Conservation (phyloP, 176 grass and related monocot species). For the Oryza glaberrima region DNA sequence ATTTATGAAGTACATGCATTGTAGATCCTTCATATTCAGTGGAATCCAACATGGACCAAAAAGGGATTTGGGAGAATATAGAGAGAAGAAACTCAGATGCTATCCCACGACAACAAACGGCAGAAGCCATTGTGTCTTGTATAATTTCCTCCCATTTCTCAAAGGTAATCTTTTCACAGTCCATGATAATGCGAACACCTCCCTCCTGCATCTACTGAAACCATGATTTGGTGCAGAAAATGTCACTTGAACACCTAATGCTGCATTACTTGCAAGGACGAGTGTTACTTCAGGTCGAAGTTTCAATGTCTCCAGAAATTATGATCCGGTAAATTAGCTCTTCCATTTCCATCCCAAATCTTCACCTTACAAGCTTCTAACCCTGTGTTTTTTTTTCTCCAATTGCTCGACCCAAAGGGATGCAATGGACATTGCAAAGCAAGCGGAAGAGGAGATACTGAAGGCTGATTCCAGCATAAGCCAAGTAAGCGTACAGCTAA, state of each 20-base stretch:
- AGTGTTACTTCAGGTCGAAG: slow-evolving; percentile 75
- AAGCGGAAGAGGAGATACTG: slow-evolving; percentile 79
- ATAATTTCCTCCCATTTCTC: slow-evolving; percentile 71
- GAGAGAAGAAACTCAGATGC: slow-evolving; percentile 49
- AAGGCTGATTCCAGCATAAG: slow-evolving; percentile 69
- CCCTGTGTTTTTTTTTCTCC: slow-evolving; percentile 6
- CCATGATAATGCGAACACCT: not conserved
- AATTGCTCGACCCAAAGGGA: slow-evolving; percentile 58
- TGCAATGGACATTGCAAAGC: slow-evolving; percentile 76
- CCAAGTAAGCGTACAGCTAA: slow-evolving; percentile 82
- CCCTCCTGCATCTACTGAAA: not conserved
- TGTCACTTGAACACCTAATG: slow-evolving; percentile 77
- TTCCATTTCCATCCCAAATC: not conserved
- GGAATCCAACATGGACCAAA: slow-evolving; percentile 25
- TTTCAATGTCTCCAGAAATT: slow-evolving; percentile 77
- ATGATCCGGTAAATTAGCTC: slow-evolving; percentile 66
- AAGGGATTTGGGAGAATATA: slow-evolving; percentile 31
- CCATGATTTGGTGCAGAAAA: slow-evolving; percentile 67
- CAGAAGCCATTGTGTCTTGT: slow-evolving; percentile 74
- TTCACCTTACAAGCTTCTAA: slow-evolving; percentile 10
- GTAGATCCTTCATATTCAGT: slow-evolving; percentile 78
- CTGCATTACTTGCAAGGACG: slow-evolving; percentile 82
- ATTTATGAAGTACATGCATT: slow-evolving; percentile 45
- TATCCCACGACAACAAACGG: slow-evolving; percentile 66
- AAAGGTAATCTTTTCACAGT: slow-evolving; percentile 47